Base-by-base conservation (phyloP, 75 land plant species). In the Cunninghamia lanceolata region DNA sequence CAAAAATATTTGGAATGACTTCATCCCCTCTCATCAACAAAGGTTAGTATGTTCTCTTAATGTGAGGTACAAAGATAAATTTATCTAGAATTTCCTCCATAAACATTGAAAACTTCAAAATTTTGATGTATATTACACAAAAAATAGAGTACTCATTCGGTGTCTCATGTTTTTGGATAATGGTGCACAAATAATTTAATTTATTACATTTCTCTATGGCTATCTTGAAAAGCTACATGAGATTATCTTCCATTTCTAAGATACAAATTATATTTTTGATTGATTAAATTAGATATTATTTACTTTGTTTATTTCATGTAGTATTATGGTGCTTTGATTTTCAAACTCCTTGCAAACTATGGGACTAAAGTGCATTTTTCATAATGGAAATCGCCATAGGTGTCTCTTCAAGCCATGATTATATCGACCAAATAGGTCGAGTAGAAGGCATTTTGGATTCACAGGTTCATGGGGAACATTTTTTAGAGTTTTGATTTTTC, bases 1-100 rank as follows among this genome's bases (percentile, higher is more conserved):
- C 97, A 30, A 92, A 91, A 85, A 89, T 96, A 71, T 90, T 96
- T 88, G 97, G 97, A 17, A 93, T 96, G 96, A 96, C 97, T 70
- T 96, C 95, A 14, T 96, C 97, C 8, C 96, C 91, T 21, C 89
- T 94, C 16, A 90, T 89, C 63, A 87, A 89, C 59, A 98, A 94
- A 92, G 99, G 99, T 92, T 59, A 82, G 78, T 76, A 76, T 38
- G 43, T 19, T 76, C 25, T 76, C 5, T 42, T 39, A 76, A 76
- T 76, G 40, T 38, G 9, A 17, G 38, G 43, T 16, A 42, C 28
- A 76, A 36, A 39, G 42, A 73, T 15, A 76, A 38, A 76, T 38
- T 4, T 0, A 35, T 38, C 17, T 15, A 15, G 15, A 76, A 76
- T 38, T 3, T 38, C 38, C 19, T 6, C 34, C 21, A 7, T 76